Conservation (phyloP, 75 land plant species). For the Cryptomeria japonica region DNA sequence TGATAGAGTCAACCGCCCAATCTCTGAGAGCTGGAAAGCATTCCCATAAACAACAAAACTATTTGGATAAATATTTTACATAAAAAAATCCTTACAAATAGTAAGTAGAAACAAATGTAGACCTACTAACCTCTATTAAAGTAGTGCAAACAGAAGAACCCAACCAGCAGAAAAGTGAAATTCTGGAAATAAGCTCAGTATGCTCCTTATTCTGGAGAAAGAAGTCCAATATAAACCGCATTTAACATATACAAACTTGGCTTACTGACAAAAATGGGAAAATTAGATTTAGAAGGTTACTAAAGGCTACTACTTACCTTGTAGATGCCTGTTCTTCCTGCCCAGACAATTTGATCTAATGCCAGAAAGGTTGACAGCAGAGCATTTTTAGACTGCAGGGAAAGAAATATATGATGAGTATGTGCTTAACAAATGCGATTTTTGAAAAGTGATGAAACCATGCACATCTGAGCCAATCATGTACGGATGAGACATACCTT, state of each 20-base stretch:
- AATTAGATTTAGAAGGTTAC: neutral
- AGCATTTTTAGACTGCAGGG: conserved; percentile 89
- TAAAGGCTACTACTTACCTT: conserved; percentile 73
- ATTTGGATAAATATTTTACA: neutral
- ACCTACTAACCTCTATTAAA: conserved; percentile 59
- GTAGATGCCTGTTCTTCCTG: conserved; percentile 85
- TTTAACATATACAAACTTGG: neutral
- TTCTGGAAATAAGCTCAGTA: conserved; percentile 67
- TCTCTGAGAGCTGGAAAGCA: conserved; percentile 54
- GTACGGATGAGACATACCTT: conserved; percentile 49
- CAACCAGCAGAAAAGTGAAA: conserved; percentile 90
- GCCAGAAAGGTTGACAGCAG: conserved; percentile 88
- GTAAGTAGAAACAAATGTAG: neutral
- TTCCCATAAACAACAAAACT: neutral
- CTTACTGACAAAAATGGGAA: neutral
- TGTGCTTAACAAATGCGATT: conserved; percentile 58
- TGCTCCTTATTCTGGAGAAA: conserved; percentile 77
- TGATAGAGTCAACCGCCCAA: conserved; percentile 55
- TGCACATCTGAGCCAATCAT: conserved; percentile 20
- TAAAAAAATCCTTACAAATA: neutral
- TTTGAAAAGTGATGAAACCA: neutral
- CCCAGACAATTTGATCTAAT: conserved; percentile 97
- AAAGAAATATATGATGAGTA: conserved; percentile 42
- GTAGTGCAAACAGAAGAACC: conserved; percentile 60
- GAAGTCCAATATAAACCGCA: conserved; percentile 1